phyloP scores from a whole-genome alignment of 768 basidiomycete species.

The Pleurotus citrinopileatus region DNA sequence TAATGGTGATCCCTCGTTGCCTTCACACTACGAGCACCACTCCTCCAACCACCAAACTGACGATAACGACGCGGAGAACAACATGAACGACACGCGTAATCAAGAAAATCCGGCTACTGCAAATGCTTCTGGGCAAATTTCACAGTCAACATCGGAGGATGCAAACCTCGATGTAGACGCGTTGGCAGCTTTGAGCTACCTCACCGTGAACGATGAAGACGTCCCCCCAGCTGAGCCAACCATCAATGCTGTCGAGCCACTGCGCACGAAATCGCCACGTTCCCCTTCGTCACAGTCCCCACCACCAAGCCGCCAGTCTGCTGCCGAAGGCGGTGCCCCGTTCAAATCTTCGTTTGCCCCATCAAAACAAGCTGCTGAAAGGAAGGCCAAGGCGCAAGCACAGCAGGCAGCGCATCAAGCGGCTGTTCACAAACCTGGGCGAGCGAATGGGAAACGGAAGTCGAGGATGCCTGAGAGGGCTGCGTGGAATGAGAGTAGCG shows the following conservation, averaged over 20 bases:
- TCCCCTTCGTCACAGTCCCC: slow-evolving; percentile 17
- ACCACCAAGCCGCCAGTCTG: slow-evolving; percentile 15
- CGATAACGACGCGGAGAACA: slow-evolving; percentile 21
- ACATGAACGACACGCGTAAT: slow-evolving; percentile 8
- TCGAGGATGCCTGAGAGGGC: slow-evolving; percentile 54
- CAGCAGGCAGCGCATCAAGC: slow-evolving; percentile 81
- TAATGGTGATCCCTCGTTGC: slow-evolving; percentile 10
- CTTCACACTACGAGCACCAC: slow-evolving; percentile 8
- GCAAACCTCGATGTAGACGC: slow-evolving; percentile 55
- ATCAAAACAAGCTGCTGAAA: slow-evolving; percentile 78
- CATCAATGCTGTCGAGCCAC: slow-evolving; percentile 29
- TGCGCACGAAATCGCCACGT: slow-evolving; percentile 25
- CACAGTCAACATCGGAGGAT: slow-evolving; percentile 33
- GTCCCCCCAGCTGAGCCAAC: slow-evolving; percentile 20
- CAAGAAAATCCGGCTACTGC: neutral
- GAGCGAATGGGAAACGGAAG: slow-evolving; percentile 62
- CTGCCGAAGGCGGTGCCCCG: slow-evolving; percentile 25
- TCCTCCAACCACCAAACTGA: slow-evolving; percentile 23
- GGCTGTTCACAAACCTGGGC: slow-evolving; percentile 72
- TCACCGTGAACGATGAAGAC: slow-evolving; percentile 48
- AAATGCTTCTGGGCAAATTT: neutral
- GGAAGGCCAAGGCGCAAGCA: slow-evolving; percentile 81
- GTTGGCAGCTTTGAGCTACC: slow-evolving; percentile 74
- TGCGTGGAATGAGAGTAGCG: slow-evolving; percentile 71
- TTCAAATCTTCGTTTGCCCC: slow-evolving; percentile 89